phyloP scores from a whole-genome alignment of 352 stramenopile genomes.

The Pythium rishiriense region DNA sequence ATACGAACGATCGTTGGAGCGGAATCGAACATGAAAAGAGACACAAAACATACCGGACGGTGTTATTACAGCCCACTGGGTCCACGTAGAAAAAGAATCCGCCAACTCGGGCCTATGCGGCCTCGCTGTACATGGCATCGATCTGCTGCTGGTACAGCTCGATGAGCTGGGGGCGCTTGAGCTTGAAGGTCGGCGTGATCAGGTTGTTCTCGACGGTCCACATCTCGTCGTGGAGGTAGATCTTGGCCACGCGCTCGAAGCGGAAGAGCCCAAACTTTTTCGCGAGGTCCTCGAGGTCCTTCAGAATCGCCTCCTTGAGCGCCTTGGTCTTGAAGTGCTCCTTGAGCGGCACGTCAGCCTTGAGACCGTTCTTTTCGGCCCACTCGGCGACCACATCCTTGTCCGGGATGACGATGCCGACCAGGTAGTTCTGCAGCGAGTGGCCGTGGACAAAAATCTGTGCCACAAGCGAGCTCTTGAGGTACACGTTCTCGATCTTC shows the following conservation, averaged over 20 bases:
- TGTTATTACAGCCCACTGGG: not conserved
- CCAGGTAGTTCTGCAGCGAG: not conserved
- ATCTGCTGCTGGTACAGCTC: constrained; percentile 53
- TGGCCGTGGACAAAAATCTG: not conserved
- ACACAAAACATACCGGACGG: not conserved
- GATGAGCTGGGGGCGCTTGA: constrained; percentile 86
- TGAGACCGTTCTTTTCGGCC: constrained; percentile 54
- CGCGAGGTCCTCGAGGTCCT: constrained; percentile 69
- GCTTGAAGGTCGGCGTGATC: constrained; percentile 96
- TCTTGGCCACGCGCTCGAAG: constrained; percentile 91
- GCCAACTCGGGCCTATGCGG: not conserved
- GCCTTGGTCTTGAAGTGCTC: constrained; percentile 32
- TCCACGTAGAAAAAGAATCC: not conserved
- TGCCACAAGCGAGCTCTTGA: not conserved
- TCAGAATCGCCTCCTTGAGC: constrained; percentile 62
- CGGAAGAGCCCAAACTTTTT: constrained; percentile 78
- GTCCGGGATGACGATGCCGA: not conserved
- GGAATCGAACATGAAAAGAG: not conserved
- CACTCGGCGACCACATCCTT: not conserved
- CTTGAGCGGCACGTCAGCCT: constrained; percentile 24
- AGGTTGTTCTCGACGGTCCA: constrained; percentile 94
- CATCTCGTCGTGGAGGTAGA: constrained; percentile 83
- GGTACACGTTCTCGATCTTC: constrained; percentile 87
- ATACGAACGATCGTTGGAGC: not conserved
- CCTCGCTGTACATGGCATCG: constrained; percentile 70